Conservation (phyloP, 2,329 filamentous ascomycete genomes). For the Pleoardoris graminearum region DNA sequence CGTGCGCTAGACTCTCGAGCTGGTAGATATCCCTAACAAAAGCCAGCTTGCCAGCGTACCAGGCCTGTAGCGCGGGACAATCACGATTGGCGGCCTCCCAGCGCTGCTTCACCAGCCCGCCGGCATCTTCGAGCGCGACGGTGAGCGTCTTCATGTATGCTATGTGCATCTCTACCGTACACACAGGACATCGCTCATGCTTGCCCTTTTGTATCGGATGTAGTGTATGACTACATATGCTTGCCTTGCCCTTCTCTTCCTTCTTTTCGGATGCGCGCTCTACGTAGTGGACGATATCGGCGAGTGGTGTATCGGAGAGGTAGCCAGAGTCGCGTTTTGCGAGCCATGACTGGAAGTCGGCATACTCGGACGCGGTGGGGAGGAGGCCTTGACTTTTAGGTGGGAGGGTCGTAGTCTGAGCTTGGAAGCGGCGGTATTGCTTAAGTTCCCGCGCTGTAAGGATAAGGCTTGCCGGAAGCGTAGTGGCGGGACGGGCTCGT, state of each 20-base stretch:
- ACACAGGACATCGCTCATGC: conserved; percentile 30
- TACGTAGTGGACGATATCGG: conserved; percentile 27
- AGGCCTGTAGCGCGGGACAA: conserved; percentile 24
- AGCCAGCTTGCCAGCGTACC: conserved; percentile 28
- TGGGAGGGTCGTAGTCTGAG: conserved; percentile 21
- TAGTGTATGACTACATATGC: not conserved
- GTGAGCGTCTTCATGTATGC: conserved; percentile 30
- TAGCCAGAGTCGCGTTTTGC: conserved; percentile 36
- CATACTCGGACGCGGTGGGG: conserved; percentile 32
- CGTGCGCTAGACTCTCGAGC: conserved; percentile 24
- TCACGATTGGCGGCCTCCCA: conserved; percentile 12
- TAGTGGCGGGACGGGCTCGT: not conserved
- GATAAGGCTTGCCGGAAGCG: conserved; percentile 24
- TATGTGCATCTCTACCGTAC: conserved; percentile 30
- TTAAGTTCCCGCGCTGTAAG: conserved; percentile 31
- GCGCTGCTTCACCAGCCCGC: conserved; percentile 25
- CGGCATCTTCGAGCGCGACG: conserved; percentile 25
- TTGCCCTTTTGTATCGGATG: not conserved
- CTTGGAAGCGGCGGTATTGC: conserved; percentile 34
- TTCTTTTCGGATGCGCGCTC: conserved; percentile 2
- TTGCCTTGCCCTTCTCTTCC: conserved; percentile 6
- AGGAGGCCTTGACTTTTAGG: conserved; percentile 25
- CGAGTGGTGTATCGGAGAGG: conserved; percentile 33
- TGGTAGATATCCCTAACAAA: conserved; percentile 24
- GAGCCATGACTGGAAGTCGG: conserved; percentile 36